Base-by-base conservation (phyloP, 164 flowering plant species). In the Liriodendron chinense region DNA sequence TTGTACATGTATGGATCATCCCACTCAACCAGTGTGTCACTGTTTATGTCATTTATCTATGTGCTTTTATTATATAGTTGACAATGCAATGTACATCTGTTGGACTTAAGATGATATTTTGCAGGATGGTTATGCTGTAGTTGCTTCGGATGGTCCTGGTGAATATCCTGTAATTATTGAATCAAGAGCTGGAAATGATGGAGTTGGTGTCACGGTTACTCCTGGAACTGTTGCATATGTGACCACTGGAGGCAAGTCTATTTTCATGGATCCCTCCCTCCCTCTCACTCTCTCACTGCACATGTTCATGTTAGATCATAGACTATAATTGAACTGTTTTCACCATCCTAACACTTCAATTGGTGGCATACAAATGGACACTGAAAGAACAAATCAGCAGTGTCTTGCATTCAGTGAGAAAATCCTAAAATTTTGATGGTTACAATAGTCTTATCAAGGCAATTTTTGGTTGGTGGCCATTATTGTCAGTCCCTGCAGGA, bases 61-160 rank as follows among this genome's bases (percentile, higher is more conserved):
- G 59, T 53, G 59, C 18, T 16, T 10, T 53, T 12, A 1, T 53
- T 53, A 53, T 53, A 12, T 53, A 10, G 59, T 34, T 1, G 43
- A 34, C 43, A 34, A 34, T 34, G 43, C 6, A 34, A 34, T 34
- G 43, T 34, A 34, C 43, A 34, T 34, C 43, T 34, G 18, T 53
- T 12, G 18, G 59, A 53, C 59, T 23, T 22, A 43, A 14, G 9
- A 71, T 18, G 28, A 28, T 56, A 56, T 61, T 66, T 57, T 75
- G 81, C 80, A 93, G 99, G 99, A 96, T 85, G 99, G 99, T 65
- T 96, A 89, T 87, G 99, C 99, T 1, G 96, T 96, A 25, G 85
- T 93, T 85, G 90, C 95, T 77, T 88, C 99, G 8, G 98, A 96
- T 89, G 98, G 99, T 22, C 94, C 96, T 69, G 99, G 98, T 68